Evolutionary conservation across 352 stramenopile genomes (phyloP).

Genomic region (Phytophthora sp.): DNA sequence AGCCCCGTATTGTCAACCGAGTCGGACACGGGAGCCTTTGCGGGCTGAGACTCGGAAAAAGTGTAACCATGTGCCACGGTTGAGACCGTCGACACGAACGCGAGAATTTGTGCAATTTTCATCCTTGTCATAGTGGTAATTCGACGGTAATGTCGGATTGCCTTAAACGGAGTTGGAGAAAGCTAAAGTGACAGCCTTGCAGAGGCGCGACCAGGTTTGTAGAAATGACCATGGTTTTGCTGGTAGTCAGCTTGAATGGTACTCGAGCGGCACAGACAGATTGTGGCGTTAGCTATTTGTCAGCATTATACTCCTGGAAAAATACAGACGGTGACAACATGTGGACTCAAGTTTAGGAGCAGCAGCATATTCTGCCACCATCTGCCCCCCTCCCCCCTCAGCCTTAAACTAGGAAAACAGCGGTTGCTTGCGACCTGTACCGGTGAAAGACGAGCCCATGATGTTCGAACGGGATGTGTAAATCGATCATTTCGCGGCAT

Average conservation of each 20-base stretch:
- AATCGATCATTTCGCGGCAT: conserved; percentile 38
- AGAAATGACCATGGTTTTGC: too few relatives aligned
- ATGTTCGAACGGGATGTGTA: conserved; percentile 38
- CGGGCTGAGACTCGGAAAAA: conserved; percentile 37
- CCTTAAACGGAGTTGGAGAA: conserved; percentile 19
- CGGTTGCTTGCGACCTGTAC: neutral
- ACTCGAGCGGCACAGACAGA: neutral
- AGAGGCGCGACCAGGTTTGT: too few relatives aligned
- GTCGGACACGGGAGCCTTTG: conserved; percentile 1
- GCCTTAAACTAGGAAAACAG: conserved; percentile 30
- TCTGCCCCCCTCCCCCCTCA: neutral
- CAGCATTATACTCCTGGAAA: conserved; percentile 1
- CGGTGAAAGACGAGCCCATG: conserved; percentile 19
- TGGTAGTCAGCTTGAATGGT: conserved; percentile 14
- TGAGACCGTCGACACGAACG: conserved; percentile 25
- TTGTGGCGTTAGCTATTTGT: conserved; percentile 4
- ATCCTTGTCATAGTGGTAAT: conserved; percentile 12
- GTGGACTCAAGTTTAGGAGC: conserved; percentile 9
- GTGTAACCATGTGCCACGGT: conserved; percentile 25
- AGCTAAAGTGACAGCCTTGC: conserved; percentile 33
- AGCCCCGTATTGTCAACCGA: conserved; percentile 23
- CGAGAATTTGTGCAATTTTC: conserved; percentile 26
- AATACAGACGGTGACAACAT: neutral
- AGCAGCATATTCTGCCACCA: conserved; percentile 11
- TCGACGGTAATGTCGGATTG: conserved; percentile 5